A percentile compares a stretch with the other conserved stretches of the same genome.
Evolutionary conservation across 371 early-diverging fungal genomes (phyloP).

Genomic region (Mortierella sp.): DNA sequence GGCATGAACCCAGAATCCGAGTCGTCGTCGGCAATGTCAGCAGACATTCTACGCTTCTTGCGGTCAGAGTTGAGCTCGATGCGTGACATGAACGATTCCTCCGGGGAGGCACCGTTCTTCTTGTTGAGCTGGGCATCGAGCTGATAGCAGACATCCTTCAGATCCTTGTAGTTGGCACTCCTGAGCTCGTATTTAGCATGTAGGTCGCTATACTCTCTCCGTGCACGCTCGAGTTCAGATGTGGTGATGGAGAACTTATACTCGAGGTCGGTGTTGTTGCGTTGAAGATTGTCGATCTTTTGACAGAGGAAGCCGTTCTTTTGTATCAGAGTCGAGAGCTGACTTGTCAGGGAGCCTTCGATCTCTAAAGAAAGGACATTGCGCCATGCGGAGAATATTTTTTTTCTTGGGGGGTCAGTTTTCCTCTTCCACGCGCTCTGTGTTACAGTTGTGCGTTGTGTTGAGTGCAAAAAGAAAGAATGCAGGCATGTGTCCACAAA

Average conservation of each 20-base stretch:
- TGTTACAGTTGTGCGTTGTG: background rate
- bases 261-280: constrained; percentile 51
- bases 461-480: background rate
- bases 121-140: constrained; percentile 53
- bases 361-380: constrained; percentile 23
- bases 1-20: constrained; percentile 30
- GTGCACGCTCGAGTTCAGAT: constrained; percentile 50
- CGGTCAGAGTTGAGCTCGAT: constrained; percentile 33
- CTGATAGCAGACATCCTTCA: constrained; percentile 55
- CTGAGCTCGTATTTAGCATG: constrained; percentile 55
- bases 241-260: constrained; percentile 55
- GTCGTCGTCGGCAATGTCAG: constrained; percentile 37
- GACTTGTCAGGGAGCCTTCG: constrained; percentile 47
- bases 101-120: constrained; percentile 40
- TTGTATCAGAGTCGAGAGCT: constrained; percentile 51
- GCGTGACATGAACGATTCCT: constrained; percentile 45
- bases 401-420: background rate
- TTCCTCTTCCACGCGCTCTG: background rate
- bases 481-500: background rate
- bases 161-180: constrained; percentile 49
- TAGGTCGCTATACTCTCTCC: constrained; percentile 45
- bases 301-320: constrained; percentile 57
- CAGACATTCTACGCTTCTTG: constrained; percentile 49
- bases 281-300: constrained; percentile 55
- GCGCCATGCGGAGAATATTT: background rate